These are phyloP conservation scores for Pisolithus orientalis DNA, from an alignment of 768 basidiomycete genomes.

Conservation along the genomic window DNA sequence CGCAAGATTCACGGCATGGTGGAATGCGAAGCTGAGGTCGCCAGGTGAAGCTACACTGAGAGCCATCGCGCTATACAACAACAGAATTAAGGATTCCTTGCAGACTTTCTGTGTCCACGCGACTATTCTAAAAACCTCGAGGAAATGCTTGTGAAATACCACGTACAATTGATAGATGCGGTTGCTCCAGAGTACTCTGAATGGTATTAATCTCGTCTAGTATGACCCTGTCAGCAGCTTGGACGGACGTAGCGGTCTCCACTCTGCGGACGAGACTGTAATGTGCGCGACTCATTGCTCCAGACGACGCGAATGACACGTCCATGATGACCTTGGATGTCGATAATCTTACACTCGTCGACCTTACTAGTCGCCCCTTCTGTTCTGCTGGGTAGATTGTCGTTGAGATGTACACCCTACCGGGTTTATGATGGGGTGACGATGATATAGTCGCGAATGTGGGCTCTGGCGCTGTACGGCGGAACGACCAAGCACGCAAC, in stretches of 20 bases:
- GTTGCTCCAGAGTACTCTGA: slow-evolving; percentile 45
- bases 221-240: slow-evolving; percentile 57
- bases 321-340: slow-evolving; percentile 44
- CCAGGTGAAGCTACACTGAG: slow-evolving; percentile 35
- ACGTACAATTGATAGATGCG: slow-evolving; percentile 51
- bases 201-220: slow-evolving; percentile 52
- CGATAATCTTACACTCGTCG: neutral
- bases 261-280: slow-evolving; percentile 71
- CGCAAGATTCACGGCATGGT: slow-evolving; percentile 71
- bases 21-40: slow-evolving; percentile 65
- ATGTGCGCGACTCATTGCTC: slow-evolving; percentile 68
- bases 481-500: neutral
- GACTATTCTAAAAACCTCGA: slow-evolving; percentile 4
- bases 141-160: neutral
- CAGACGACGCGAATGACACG: slow-evolving; percentile 74
- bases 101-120: slow-evolving; percentile 44
- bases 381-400: too few relatives aligned
- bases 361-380: neutral
- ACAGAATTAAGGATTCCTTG: slow-evolving; percentile 59
- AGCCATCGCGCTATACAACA: slow-evolving; percentile 63
- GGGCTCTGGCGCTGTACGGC: neutral
- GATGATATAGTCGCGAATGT: neutral
- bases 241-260: slow-evolving; percentile 52
- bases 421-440: too few relatives aligned
- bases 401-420: too few relatives aligned